phyloP scores from a whole-genome alignment of 352 stramenopile species.

The Phytophthora citrophthora region DNA sequence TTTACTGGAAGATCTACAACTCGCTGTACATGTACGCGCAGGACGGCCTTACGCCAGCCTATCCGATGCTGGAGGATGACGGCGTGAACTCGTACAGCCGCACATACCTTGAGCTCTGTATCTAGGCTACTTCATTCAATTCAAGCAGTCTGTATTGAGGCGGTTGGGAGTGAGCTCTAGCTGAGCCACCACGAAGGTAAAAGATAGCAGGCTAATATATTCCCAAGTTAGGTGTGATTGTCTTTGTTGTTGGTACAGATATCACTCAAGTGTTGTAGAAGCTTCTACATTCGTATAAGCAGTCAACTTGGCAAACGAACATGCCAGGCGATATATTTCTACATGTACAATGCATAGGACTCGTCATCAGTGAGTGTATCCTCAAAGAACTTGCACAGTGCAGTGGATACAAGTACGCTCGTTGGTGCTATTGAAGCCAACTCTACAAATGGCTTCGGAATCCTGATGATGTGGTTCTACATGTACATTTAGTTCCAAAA shows the following conservation, averaged over 20 bases:
- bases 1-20: constrained; percentile 99
- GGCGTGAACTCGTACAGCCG: constrained; percentile 95
- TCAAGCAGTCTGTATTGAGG: constrained; percentile 6
- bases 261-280: no score
- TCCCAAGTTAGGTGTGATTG: constrained; percentile 3
- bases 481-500: constrained; percentile 2
- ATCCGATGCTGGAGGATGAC: constrained; percentile 96
- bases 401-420: no score
- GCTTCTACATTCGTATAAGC: no score
- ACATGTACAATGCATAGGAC: no score
- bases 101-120: constrained; percentile 93
- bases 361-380: no score
- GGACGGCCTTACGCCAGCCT: constrained; percentile 97
- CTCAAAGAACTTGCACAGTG: no score
- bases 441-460: constrained; percentile 13
- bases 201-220: constrained; percentile 30
- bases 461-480: constrained; percentile 4
- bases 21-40: constrained; percentile 99
- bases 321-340: no score
- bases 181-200: constrained; percentile 22
- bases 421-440: no score
- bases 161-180: constrained; percentile 9
- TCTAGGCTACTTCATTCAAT: constrained; percentile 43
- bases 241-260: not conserved
- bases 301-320: no score